These are phyloP conservation scores for Glycine tomentella DNA, from an alignment of 306 rosid species.

Conservation along the genomic window DNA sequence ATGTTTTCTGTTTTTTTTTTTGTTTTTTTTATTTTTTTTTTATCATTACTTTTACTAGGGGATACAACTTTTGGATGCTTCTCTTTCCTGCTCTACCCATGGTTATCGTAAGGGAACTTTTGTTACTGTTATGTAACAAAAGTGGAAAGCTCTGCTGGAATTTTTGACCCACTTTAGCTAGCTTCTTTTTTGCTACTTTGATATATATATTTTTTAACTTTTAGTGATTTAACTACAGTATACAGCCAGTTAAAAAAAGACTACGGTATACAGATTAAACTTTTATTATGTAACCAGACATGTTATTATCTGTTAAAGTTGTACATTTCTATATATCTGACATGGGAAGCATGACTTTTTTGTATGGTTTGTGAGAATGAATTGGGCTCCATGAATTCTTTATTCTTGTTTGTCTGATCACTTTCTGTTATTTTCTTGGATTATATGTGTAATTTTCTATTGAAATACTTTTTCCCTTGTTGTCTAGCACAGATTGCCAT, in stretches of 20 bases:
- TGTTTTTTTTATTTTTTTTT: too few relatives aligned
- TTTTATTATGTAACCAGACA: slow-evolving; percentile 19
- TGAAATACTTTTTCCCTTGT: slow-evolving; percentile 10
- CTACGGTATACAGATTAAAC: not conserved
- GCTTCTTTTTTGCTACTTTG: slow-evolving; percentile 3
- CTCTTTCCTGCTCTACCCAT: not conserved
- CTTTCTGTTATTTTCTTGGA: slow-evolving; percentile 25
- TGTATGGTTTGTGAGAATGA: slow-evolving; percentile 32
- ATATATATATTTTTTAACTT: slow-evolving; percentile 14
- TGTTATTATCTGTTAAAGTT: not conserved
- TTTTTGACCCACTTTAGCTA: slow-evolving; percentile 9
- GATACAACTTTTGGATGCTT: slow-evolving; percentile 10
- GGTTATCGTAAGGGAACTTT: slow-evolving; percentile 26
- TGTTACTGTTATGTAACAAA: slow-evolving; percentile 13
- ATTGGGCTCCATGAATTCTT: slow-evolving; percentile 16
- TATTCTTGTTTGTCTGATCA: slow-evolving; percentile 28
- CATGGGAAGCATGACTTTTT: slow-evolving; percentile 30
- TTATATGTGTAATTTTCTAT: slow-evolving; percentile 25
- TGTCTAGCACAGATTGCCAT: slow-evolving; percentile 25
- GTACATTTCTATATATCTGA: slow-evolving; percentile 8
- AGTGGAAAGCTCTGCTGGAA: slow-evolving; percentile 11
- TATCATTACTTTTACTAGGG: not conserved
- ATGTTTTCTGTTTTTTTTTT: too few relatives aligned
- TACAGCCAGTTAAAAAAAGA: not conserved
- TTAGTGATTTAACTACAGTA: not conserved